Conservation (phyloP, 164 flowering plant genomes). For the Brasenia schreberi region DNA sequence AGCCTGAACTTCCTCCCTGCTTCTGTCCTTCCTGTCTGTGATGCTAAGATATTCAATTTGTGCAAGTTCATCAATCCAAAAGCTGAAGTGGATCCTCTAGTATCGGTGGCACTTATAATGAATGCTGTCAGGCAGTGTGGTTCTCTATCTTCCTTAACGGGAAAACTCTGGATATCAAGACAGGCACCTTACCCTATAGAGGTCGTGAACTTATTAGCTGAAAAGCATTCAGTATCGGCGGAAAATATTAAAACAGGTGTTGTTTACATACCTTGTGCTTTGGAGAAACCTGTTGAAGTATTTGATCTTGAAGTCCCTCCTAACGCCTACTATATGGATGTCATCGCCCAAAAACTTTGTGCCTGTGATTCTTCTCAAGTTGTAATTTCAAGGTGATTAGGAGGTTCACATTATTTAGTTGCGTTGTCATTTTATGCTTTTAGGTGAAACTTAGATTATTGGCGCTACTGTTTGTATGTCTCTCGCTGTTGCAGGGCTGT, state of each 20-base stretch:
- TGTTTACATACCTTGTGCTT: slow-evolving; percentile 42
- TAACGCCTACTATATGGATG: slow-evolving; percentile 61
- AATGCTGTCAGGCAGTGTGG: slow-evolving; percentile 37
- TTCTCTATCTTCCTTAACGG: slow-evolving; percentile 27
- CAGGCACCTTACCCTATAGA: slow-evolving; percentile 34
- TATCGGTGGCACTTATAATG: slow-evolving; percentile 33
- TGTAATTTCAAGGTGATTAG: slow-evolving; percentile 57
- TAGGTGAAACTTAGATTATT: neutral
- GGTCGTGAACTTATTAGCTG: slow-evolving; percentile 17
- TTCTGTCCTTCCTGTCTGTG: slow-evolving; percentile 48
- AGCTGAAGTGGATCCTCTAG: slow-evolving; percentile 46
- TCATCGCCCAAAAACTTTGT: slow-evolving; percentile 60
- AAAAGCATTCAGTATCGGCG: slow-evolving; percentile 9
- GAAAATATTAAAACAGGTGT: slow-evolving; percentile 30
- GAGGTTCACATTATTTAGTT: neutral
- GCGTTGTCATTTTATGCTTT: neutral
- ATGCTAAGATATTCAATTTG: slow-evolving; percentile 40
- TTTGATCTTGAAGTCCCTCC: slow-evolving; percentile 37
- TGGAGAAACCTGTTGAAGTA: slow-evolving; percentile 35
- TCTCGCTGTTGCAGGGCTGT: slow-evolving; percentile 34
- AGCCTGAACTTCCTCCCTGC: slow-evolving; percentile 43
- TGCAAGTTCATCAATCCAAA: slow-evolving; percentile 54
- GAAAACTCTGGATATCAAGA: slow-evolving; percentile 43
- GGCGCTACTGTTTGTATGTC: neutral
- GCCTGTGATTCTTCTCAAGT: slow-evolving; percentile 40